Evolutionary conservation across 768 basidiomycete genomes (phyloP).

Genomic region (Suillus lakei): DNA sequence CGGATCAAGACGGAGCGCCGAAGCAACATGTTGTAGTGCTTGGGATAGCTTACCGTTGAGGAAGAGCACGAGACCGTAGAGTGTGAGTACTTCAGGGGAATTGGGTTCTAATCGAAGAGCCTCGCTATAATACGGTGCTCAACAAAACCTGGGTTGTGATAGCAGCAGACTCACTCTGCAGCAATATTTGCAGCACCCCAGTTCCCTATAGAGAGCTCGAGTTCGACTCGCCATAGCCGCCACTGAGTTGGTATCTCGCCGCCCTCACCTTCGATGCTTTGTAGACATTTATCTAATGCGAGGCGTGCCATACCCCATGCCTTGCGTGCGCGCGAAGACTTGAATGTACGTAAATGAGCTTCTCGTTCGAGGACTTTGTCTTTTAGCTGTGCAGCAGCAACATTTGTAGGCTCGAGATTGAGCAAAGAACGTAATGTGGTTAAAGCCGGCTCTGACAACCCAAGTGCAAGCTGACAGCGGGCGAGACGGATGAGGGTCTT

Average conservation of each 20-base stretch:
- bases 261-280: conserved; percentile 77
- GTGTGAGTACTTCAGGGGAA: no score
- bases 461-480: conserved; percentile 82
- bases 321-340: conserved; percentile 55
- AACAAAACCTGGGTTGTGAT: not conserved
- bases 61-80: no score
- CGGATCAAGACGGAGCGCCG: no score
- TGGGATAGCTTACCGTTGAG: no score
- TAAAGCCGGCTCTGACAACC: conserved; percentile 66
- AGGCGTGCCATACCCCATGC: conserved; percentile 81
- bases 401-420: conserved; percentile 63
- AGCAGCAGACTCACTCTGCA: conserved; percentile 61
- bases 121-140: conserved; percentile 50
- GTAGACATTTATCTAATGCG: conserved; percentile 79
- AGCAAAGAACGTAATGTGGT: conserved; percentile 66
- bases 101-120: conserved; percentile 71
- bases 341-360: conserved; percentile 67
- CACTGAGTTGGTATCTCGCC: conserved; percentile 78
- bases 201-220: conserved; percentile 71
- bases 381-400: conserved; percentile 62
- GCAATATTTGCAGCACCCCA: conserved; percentile 73
- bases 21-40: no score
- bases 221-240: conserved; percentile 79
- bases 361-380: conserved; percentile 65
- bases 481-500: conserved; percentile 86